These are phyloP conservation scores for Cryptomeria japonica DNA, from an alignment of 75 land plant genomes.

Conservation along the genomic window DNA sequence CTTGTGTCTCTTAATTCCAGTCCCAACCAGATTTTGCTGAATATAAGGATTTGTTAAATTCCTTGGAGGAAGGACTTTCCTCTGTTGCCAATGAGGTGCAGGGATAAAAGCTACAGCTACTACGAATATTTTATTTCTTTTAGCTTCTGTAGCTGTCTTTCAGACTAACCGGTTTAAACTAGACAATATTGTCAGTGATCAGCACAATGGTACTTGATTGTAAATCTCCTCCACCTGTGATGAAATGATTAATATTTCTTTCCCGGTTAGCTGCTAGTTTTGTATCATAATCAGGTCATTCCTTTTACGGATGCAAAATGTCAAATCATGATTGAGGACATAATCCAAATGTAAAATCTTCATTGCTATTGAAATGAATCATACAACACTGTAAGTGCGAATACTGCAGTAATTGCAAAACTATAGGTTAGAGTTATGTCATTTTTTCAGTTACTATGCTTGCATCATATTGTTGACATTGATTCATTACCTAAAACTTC, in stretches of 20 bases:
- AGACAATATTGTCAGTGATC: background rate
- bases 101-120: background rate
- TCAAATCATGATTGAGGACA: background rate
- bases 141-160: background rate
- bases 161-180: background rate
- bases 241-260: background rate
- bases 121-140: background rate
- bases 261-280: background rate
- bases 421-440: background rate
- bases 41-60: constrained; percentile 58
- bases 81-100: constrained; percentile 21
- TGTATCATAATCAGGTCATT: constrained; percentile 4
- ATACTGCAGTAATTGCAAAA: background rate
- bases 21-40: constrained; percentile 61
- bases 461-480: background rate
- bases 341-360: background rate
- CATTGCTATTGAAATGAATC: background rate
- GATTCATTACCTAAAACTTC: background rate
- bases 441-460: background rate
- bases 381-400: background rate
- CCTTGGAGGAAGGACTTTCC: constrained; percentile 59
- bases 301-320: background rate
- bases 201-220: background rate
- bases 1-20: constrained; percentile 24
- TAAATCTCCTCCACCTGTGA: background rate